Percentiles rank a stretch among this genome's conserved stretches.
Evolutionary conservation across 495 filamentous ascomycete genomes (phyloP).

Genomic region (Neurospora hispaniola): DNA sequence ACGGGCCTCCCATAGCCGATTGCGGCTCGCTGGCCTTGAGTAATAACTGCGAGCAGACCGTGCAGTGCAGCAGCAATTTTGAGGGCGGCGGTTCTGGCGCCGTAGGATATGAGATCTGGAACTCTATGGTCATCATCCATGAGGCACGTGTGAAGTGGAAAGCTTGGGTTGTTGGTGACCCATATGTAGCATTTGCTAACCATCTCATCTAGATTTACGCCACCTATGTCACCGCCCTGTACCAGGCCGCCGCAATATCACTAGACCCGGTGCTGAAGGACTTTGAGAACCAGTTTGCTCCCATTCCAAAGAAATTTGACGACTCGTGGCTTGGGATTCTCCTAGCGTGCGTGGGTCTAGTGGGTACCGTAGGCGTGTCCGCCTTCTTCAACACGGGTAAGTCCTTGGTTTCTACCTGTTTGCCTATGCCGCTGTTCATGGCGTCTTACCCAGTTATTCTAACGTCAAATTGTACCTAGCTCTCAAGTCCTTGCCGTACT

Average conservation of each 20-base stretch:
- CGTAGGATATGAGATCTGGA: slow-evolving; percentile 19
- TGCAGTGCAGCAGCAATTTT: not conserved
- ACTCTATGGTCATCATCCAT: slow-evolving; percentile 21
- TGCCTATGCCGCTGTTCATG: not conserved
- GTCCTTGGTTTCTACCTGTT: not conserved
- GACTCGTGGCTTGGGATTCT: slow-evolving; percentile 17
- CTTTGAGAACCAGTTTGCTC: slow-evolving; percentile 23
- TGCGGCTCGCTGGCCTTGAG: not conserved
- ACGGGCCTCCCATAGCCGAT: not conserved
- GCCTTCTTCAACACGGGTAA: not conserved
- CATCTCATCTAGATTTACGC: not conserved
- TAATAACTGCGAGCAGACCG: not conserved
- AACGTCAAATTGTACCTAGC: not conserved
- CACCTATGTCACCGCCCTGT: slow-evolving; percentile 4
- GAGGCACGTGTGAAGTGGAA: not conserved
- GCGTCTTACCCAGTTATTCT: not conserved
- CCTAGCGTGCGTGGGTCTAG: slow-evolving; percentile 1
- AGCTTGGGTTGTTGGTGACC: not conserved
- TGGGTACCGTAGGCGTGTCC: slow-evolving; percentile 2
- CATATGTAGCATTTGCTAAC: not conserved
- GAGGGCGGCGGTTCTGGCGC: slow-evolving; percentile 10
- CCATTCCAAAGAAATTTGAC: slow-evolving; percentile 11
- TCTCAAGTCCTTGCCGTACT: not conserved
- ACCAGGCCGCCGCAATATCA: not conserved
- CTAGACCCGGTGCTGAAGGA: slow-evolving; percentile 6